phyloP scores from a whole-genome alignment of 805 yeast genomes.

The Kodamaea jinghongensis region DNA sequence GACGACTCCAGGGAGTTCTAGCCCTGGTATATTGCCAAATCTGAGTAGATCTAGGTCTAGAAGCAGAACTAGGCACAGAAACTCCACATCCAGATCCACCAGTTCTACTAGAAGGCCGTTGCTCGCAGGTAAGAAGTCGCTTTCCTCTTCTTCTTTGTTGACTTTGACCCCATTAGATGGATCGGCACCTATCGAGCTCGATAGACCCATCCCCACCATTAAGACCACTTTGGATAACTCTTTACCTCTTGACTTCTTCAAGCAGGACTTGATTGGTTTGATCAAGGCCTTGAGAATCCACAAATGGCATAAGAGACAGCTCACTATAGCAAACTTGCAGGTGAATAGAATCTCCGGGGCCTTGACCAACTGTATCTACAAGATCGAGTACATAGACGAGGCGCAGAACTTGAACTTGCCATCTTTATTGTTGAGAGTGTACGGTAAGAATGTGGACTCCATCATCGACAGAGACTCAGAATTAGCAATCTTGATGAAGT shows the following conservation, averaged over 20 bases:
- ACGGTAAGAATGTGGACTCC: constrained; percentile 83
- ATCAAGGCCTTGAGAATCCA: constrained; percentile 63
- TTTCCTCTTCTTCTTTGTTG: constrained; percentile 22
- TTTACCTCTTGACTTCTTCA: constrained; percentile 80
- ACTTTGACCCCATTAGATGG: constrained; percentile 5
- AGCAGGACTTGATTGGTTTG: constrained; percentile 70
- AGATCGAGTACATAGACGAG: constrained; percentile 53
- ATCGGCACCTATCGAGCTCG: constrained; percentile 18
- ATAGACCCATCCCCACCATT: constrained; percentile 46
- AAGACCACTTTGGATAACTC: constrained; percentile 67
- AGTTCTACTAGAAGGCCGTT: constrained; percentile 27
- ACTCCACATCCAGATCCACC: constrained; percentile 34
- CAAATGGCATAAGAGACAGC: constrained; percentile 69
- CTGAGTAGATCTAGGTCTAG: constrained; percentile 40
- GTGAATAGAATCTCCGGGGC: constrained; percentile 85
- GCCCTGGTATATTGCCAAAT: constrained; percentile 11
- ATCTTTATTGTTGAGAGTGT: constrained; percentile 70
- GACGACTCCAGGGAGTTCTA: neutral
- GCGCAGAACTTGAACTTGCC: constrained; percentile 44
- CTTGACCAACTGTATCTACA: constrained; percentile 84
- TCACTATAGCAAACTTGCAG: constrained; percentile 40
- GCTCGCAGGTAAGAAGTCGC: constrained; percentile 28
- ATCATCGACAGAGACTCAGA: constrained; percentile 86
- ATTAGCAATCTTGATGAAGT: constrained; percentile 64
- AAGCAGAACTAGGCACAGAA: constrained; percentile 30